Evolutionary conservation across 257 asterid species (phyloP).

Genomic region (Solanum chiquidenum): DNA sequence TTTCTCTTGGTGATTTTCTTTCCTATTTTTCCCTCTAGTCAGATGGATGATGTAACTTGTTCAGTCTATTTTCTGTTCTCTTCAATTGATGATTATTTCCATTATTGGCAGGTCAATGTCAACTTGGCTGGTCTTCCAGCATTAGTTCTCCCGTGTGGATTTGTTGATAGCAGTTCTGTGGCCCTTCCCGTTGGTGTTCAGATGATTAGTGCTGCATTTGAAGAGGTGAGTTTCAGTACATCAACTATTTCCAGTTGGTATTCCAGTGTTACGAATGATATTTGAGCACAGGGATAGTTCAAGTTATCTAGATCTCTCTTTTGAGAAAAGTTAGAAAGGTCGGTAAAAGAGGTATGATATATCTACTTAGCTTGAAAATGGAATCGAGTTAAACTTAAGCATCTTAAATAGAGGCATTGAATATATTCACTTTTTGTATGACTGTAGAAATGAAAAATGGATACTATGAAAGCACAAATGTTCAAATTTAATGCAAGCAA

Average conservation of each 20-base stretch:
- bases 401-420: not conserved
- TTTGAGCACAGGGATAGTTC: not conserved
- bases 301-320: not conserved
- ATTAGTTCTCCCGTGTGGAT: conserved; percentile 94
- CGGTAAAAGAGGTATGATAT: not conserved
- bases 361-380: not conserved
- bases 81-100: not conserved
- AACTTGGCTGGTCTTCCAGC: conserved; percentile 99
- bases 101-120: conserved; percentile 66
- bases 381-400: not conserved
- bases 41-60: not conserved
- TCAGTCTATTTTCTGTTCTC: not conserved
- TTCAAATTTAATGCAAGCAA: not conserved
- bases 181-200: conserved; percentile 80
- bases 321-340: not conserved
- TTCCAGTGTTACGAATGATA: not conserved
- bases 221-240: conserved; percentile 40
- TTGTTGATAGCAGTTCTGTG: conserved; percentile 43
- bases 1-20: not conserved
- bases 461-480: not conserved
- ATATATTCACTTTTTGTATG: not conserved
- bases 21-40: not conserved
- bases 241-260: not conserved
- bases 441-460: not conserved
- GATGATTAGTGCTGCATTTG: conserved; percentile 89